phyloP scores from a whole-genome alignment of 768 basidiomycete species.

The Boletellus ananiceps region DNA sequence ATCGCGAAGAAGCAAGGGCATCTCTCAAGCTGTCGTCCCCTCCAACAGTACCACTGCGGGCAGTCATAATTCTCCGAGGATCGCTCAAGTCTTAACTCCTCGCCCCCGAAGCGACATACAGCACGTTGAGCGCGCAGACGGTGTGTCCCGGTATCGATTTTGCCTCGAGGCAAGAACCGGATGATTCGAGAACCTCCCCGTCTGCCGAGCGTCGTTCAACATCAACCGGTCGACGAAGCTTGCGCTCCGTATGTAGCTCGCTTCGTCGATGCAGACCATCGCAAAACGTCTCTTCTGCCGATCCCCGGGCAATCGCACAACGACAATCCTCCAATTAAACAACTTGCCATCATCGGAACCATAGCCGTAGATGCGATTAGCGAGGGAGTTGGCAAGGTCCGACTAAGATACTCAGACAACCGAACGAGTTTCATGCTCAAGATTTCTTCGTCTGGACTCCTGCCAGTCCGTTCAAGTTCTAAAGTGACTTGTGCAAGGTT shows the following conservation, averaged over 20 bases:
- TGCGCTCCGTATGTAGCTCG: constrained; percentile 66
- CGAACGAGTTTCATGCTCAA: constrained; percentile 11
- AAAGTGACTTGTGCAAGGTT: background rate
- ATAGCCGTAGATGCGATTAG: constrained; percentile 65
- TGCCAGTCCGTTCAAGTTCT: constrained; percentile 22
- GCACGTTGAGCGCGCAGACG: constrained; percentile 61
- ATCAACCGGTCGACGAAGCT: constrained; percentile 31
- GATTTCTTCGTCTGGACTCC: constrained; percentile 18
- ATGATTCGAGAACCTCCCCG: constrained; percentile 62
- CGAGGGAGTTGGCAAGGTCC: constrained; percentile 62
- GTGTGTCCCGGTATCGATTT: constrained; percentile 50
- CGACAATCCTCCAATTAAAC: constrained; percentile 51
- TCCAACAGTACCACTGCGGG: too few species aligned
- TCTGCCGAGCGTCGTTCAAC: constrained; percentile 28
- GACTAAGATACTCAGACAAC: constrained; percentile 8
- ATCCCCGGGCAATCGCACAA: constrained; percentile 33
- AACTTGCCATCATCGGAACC: constrained; percentile 46
- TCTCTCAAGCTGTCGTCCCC: too few species aligned
- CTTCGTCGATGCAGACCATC: constrained; percentile 64
- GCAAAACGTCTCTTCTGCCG: too few species aligned
- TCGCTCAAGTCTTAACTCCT: constrained; percentile 4
- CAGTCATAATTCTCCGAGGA: background rate
- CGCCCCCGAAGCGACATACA: constrained; percentile 57
- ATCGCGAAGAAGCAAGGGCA: too few species aligned
- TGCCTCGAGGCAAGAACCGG: constrained; percentile 44